Conservation (phyloP, 805 yeast genomes). For the Aciculoconidium aculeatum region DNA sequence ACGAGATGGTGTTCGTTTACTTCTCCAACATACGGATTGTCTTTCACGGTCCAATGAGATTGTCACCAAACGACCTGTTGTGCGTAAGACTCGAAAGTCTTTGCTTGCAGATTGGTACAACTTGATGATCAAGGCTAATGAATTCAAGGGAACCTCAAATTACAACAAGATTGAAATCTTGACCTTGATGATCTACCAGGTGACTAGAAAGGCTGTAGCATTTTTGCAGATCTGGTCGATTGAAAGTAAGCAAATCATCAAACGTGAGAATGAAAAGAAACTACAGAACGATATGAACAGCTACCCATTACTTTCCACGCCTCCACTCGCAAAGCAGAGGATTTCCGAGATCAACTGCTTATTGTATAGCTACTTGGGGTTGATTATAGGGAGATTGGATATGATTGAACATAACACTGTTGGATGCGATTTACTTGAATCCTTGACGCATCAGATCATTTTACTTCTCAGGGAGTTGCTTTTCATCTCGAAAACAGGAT, state of each 20-base stretch:
- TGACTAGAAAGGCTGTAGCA: constrained; percentile 54
- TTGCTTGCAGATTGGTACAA: constrained; percentile 78
- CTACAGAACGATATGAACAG: constrained; percentile 32
- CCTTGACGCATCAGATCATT: constrained; percentile 63
- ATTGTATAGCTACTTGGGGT: constrained; percentile 53
- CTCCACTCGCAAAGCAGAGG: constrained; percentile 61
- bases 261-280: constrained; percentile 28
- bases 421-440: constrained; percentile 65
- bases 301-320: constrained; percentile 41
- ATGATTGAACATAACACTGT: constrained; percentile 66
- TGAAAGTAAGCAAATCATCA: constrained; percentile 47
- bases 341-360: constrained; percentile 59
- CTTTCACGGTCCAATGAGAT: constrained; percentile 68
- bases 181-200: constrained; percentile 60
- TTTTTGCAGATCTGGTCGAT: constrained; percentile 70
- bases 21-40: constrained; percentile 65
- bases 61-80: constrained; percentile 55
- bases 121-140: constrained; percentile 69
- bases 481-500: constrained; percentile 50
- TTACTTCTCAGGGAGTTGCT: constrained; percentile 57
- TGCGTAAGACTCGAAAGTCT: constrained; percentile 61
- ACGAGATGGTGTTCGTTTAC: constrained; percentile 63
- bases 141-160: constrained; percentile 59
- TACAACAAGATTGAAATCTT: constrained; percentile 54
- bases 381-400: constrained; percentile 72